Base-by-base conservation (phyloP, 2,329 filamentous ascomycete species). In the Penicillium sp. region DNA sequence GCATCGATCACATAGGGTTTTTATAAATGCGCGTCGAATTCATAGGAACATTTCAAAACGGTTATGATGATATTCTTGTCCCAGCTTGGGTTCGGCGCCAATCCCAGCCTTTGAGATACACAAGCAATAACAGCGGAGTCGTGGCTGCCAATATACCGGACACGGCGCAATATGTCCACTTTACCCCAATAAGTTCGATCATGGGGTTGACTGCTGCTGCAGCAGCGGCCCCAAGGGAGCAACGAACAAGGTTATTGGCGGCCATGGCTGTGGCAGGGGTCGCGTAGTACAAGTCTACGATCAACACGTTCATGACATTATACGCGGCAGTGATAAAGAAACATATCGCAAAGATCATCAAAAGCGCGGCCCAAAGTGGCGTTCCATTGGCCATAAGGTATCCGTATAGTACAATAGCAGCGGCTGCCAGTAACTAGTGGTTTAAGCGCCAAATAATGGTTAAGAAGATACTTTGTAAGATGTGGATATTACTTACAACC, bases 251-350 rank as follows among this genome's bases (percentile, higher is more conserved):
- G 45, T 67, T 69, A 29, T 60, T 62, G 5, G 66, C 61, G 11
- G 66, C 64, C 55, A 62, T 67, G 0, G 59, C 66, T 0, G 61
- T 61, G 3, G 64, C 65, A 0, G 66, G 60, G 0, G 54, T 61
- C 2, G 47, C 32, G 57, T 60, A 56, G 52, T 71, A 66, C 37
- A 73, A 56, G 50, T 74, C 72, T 0, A 75, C 63, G 31, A 75
- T 65, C 13, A 79, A 56, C 0, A 74, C 70, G 41, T 72, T 75
- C 23, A 70, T 61, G 14, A 67, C 61, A 41, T 74, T 71, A 44
- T 69, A 74, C 1, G 65, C 63, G 5, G 67, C 66, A 10, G 65
- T 67, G 22, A 72, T 61, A 44, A 56, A 63, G 46, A 68, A 71
- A 7, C 61, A 64, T n/a, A 61, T 57, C 31, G 62, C 32, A 35